Evolutionary conservation across 1,139 yeast species (phyloP).

Genomic region (Taphrina confusa): DNA sequence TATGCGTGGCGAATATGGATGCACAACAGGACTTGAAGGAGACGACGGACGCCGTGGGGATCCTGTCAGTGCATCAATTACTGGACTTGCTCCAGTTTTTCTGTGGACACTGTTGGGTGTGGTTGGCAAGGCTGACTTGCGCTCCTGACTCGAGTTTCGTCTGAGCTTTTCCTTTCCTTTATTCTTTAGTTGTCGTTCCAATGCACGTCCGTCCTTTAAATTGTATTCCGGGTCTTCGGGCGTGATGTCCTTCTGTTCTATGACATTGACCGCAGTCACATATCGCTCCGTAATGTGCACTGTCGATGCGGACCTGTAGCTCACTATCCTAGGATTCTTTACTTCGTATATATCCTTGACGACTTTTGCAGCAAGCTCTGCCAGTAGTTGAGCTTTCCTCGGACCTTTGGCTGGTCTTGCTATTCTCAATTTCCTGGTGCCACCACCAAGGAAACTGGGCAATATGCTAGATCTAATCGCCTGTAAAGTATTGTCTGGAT

Average conservation of each 20-base stretch:
- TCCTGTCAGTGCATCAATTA: not conserved
- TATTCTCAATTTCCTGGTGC: conserved; percentile 18
- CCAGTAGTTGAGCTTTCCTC: conserved; percentile 5
- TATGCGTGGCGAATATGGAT: conserved; percentile 26
- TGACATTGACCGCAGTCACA: conserved; percentile 30
- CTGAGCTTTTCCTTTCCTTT: conserved; percentile 20
- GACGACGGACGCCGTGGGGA: not conserved
- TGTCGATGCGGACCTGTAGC: conserved; percentile 6
- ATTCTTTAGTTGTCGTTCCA: not conserved
- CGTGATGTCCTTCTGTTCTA: conserved; percentile 27
- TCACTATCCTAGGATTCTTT: conserved; percentile 17
- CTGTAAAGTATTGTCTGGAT: conserved; percentile 17
- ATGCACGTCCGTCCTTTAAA: not conserved
- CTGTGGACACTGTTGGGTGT: not conserved
- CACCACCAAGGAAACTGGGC: conserved; percentile 32
- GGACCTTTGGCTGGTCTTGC: conserved; percentile 6
- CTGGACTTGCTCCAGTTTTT: not conserved
- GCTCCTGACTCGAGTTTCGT: not conserved
- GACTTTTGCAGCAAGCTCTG: conserved; percentile 11
- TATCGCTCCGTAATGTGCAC: conserved; percentile 9
- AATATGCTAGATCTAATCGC: conserved; percentile 11
- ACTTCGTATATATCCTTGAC: not conserved
- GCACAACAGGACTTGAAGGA: conserved; percentile 10
- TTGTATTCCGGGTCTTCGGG: conserved; percentile 21
- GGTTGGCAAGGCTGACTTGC: not conserved